Conservation (phyloP, 2,329 filamentous ascomycete genomes). For the Colletotrichum sp. region DNA sequence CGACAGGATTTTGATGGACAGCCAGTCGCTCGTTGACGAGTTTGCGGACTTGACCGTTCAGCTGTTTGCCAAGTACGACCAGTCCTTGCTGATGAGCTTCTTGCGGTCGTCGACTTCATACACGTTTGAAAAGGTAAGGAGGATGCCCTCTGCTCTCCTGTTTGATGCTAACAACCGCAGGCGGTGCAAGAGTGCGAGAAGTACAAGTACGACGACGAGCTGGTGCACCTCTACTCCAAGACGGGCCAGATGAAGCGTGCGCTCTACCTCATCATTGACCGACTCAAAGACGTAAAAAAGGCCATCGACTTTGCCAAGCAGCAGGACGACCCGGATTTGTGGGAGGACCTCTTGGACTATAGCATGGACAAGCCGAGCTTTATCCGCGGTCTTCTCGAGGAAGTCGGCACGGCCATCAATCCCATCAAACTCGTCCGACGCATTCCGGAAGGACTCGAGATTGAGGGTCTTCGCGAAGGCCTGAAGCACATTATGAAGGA, state of each 20-base stretch:
- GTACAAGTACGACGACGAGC: constrained; percentile 82
- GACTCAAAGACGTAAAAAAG: constrained; percentile 88
- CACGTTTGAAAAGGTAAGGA: constrained; percentile 74
- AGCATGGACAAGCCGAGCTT: constrained; percentile 98
- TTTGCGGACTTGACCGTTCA: constrained; percentile 88
- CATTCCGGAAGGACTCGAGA: constrained; percentile 92
- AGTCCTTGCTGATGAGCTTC: constrained; percentile 83
- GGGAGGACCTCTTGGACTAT: constrained; percentile 93
- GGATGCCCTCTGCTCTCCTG: not conserved
- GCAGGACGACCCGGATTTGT: constrained; percentile 89
- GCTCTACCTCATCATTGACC: constrained; percentile 89
- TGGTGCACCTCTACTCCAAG: constrained; percentile 96
- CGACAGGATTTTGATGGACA: constrained; percentile 63
- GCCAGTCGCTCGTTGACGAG: constrained; percentile 75
- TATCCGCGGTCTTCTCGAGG: constrained; percentile 88
- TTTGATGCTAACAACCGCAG: constrained; percentile 33
- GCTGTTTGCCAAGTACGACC: constrained; percentile 85
- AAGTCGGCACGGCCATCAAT: constrained; percentile 92
- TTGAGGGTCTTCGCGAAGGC: constrained; percentile 87
- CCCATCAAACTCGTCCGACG: constrained; percentile 88
- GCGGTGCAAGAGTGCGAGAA: constrained; percentile 80
- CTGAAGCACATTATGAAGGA: constrained; percentile 92
- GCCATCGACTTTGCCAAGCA: constrained; percentile 95
- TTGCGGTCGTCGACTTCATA: constrained; percentile 86
- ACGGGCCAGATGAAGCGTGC: constrained; percentile 94